phyloP scores from a whole-genome alignment of 441 rosid species.

The Breynia disticha region DNA sequence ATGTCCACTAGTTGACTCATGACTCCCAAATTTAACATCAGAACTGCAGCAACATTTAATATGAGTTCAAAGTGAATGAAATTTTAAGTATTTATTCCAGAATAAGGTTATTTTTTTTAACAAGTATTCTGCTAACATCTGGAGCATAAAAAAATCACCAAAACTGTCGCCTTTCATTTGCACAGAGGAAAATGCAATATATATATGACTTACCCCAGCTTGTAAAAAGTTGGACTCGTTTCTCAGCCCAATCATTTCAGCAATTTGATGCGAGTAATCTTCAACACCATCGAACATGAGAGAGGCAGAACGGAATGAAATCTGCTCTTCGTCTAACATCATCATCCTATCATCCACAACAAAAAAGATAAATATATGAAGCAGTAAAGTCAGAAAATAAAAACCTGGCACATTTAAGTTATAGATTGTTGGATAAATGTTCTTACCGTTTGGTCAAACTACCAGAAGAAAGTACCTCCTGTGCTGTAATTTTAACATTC shows the following conservation, averaged over 20 bases:
- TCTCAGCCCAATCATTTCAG: constrained; percentile 91
- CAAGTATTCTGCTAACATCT: no score
- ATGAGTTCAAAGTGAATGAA: no score
- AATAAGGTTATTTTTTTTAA: no score
- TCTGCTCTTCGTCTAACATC: constrained; percentile 95
- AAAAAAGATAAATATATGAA: constrained; percentile 3
- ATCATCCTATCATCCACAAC: constrained; percentile 62
- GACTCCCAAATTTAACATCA: no score
- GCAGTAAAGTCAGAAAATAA: neutral
- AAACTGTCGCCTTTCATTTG: no score
- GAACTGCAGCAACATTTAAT: no score
- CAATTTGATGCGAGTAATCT: constrained; percentile 97
- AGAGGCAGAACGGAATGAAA: constrained; percentile 88
- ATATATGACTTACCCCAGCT: constrained; percentile 66
- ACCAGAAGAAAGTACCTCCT: constrained; percentile 92
- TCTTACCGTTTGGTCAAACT: constrained; percentile 85
- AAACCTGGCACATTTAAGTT: constrained; percentile 6
- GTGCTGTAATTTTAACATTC: constrained; percentile 88
- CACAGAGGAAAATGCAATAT: no score
- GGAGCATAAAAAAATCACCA: no score
- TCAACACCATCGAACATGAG: constrained; percentile 86
- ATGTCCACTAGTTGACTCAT: no score
- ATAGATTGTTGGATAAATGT: neutral
- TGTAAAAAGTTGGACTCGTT: constrained; percentile 65
- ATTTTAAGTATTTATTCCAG: no score